Percentiles rank a stretch among this genome's conserved stretches.
Evolutionary conservation across 2,329 filamentous ascomycete species (phyloP).

Genomic region (Neonectria punicea): DNA sequence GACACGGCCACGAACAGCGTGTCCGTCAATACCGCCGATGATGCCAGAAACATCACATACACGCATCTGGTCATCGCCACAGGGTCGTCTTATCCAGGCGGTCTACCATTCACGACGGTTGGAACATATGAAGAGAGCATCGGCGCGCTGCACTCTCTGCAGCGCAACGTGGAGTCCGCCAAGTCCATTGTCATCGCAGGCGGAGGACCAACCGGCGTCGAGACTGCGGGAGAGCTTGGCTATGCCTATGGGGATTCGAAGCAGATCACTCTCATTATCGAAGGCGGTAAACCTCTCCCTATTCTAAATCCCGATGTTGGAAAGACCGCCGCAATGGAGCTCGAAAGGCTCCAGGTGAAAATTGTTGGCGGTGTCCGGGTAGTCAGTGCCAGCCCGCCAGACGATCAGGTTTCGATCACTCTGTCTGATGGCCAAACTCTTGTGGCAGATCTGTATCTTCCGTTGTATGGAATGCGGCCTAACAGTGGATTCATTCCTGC

Average conservation of each 20-base stretch:
- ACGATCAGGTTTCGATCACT: not conserved
- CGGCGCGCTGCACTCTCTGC: not conserved
- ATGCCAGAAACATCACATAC: not conserved
- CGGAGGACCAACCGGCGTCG: not conserved
- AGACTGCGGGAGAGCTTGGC: not conserved
- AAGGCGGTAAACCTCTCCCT: not conserved
- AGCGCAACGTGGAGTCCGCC: not conserved
- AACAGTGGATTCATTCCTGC: not conserved
- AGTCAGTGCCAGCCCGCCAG: not conserved
- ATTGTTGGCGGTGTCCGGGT: not conserved
- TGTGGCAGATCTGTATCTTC: not conserved
- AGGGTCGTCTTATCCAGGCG: not conserved
- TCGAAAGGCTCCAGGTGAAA: not conserved
- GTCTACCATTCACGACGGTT: not conserved
- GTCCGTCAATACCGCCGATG: not conserved
- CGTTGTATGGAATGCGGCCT: not conserved
- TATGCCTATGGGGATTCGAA: not conserved
- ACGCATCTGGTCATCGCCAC: not conserved
- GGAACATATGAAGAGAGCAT: not conserved
- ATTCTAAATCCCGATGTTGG: not conserved
- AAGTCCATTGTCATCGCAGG: not conserved
- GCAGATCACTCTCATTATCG: not conserved
- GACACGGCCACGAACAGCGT: not conserved
- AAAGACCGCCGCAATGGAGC: not conserved
- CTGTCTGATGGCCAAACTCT: not conserved